phyloP scores from a whole-genome alignment of 1,139 yeast genomes.

The Torulaspora pretoriensis region DNA sequence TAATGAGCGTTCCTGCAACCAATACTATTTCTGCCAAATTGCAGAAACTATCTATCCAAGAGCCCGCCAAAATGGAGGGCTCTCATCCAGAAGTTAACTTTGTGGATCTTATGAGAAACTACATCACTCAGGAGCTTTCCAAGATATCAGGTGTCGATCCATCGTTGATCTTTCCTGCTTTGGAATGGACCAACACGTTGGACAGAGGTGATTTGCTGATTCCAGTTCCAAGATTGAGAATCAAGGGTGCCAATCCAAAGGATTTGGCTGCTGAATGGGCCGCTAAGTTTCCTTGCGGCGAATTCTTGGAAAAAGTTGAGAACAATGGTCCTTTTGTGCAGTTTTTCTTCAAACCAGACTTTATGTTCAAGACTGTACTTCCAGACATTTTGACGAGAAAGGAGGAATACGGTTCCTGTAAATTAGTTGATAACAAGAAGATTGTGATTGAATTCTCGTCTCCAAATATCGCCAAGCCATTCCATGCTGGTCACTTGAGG shows the following conservation, averaged over 20 bases:
- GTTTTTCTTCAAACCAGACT: conserved; percentile 68
- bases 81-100: conserved; percentile 25
- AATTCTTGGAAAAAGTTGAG: conserved; percentile 62
- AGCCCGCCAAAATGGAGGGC: conserved; percentile 20
- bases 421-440: conserved; percentile 70
- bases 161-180: conserved; percentile 69
- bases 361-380: conserved; percentile 64
- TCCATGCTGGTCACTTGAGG: conserved; percentile 99
- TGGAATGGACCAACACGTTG: conserved; percentile 80
- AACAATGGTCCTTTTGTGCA: conserved; percentile 92
- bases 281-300: conserved; percentile 58
- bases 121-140: conserved; percentile 75
- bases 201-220: conserved; percentile 92
- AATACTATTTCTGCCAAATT: conserved; percentile 10
- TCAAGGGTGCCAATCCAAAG: conserved; percentile 81
- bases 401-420: conserved; percentile 65
- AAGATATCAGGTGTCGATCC: conserved; percentile 68
- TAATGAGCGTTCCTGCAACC: conserved; percentile 3
- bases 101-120: conserved; percentile 54
- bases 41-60: conserved; percentile 30
- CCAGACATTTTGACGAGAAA: conserved; percentile 64
- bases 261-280: conserved; percentile 86
- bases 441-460: conserved; percentile 87
- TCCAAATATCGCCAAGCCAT: conserved; percentile 97
- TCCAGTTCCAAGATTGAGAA: conserved; percentile 89